Evolutionary conservation across 2,329 filamentous ascomycete genomes (phyloP), one percentile per base, ranked within the genome.

Genomic region (Onygenales sp.): DNA sequence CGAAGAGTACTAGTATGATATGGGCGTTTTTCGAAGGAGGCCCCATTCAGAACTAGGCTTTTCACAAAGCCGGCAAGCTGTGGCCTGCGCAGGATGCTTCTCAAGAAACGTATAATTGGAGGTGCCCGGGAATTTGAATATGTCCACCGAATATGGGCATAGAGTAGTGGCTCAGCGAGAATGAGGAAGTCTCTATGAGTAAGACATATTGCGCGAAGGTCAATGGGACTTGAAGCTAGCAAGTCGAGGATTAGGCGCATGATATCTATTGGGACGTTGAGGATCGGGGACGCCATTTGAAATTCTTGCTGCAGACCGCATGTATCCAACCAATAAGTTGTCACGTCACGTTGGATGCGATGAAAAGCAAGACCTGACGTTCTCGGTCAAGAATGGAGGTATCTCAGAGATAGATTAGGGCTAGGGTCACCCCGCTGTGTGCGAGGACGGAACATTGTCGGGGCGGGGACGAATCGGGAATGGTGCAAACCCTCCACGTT

Each of bases 91-190:
- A 60, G 2, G 8, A 61, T 50, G 2, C 48, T 62, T 43, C 43
- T 55, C 50, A 63, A 48, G 32, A 62, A 44, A 14, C 43, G 51
- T 42, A 53, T 14, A 31, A 63, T 59, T 44, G 58, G 57, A 48
- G 58, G 58, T 14, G 27, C 13, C 8, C 43, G 31, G 46, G 42
- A 6, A 6, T 51, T 43, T 35, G 13, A 31, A 57, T 56, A 62
- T 9, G 35, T 57, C 43, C 46, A 60, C n/a, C 57, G 38, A 50
- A 63, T 54, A 9, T 54, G 51, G 11, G 58, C 47, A 54, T 63
- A 61, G 42, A 63, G 56, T 1, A 57, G 46, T 38, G 54, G 58
- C 54, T 60, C 61, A 17, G 57, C 51, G 13, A 58, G 17, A 31
- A 51, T 5, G 35, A 49, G 52, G 17, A 60, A 54, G 2, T 33